Evolutionary conservation across 1,284 basidiomycete genomes (phyloP).

Genomic region (Moesziomyces antarcticus): DNA sequence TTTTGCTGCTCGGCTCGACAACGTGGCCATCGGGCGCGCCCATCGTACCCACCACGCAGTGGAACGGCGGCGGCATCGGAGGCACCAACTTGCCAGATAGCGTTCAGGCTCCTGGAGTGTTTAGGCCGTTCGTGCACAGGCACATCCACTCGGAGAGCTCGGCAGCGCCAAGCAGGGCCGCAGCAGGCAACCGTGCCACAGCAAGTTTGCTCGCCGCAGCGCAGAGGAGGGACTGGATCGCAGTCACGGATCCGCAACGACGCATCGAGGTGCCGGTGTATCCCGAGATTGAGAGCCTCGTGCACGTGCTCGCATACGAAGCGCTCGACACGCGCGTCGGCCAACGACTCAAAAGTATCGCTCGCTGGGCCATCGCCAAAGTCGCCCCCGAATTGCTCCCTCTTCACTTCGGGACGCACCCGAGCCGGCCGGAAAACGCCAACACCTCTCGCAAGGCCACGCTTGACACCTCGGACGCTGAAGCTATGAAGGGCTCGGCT

Average conservation of each 20-base stretch:
- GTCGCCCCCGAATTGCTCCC: neutral
- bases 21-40: conserved; percentile 29
- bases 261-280: conserved; percentile 37
- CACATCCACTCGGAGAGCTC: conserved; percentile 1
- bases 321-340: conserved; percentile 23
- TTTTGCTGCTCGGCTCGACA: conserved; percentile 21
- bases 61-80: conserved; percentile 43
- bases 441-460: neutral
- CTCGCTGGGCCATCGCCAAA: conserved; percentile 10
- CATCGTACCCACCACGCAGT: conserved; percentile 30
- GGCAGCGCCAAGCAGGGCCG: neutral
- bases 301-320: conserved; percentile 28
- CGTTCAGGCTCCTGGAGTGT: conserved; percentile 1
- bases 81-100: conserved; percentile 27
- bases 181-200: neutral
- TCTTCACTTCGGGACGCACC: no score
- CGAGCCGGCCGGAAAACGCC: neutral
- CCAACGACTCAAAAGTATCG: conserved; percentile 2
- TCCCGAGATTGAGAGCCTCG: conserved; percentile 31
- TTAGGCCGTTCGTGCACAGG: conserved; percentile 13
- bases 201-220: conserved; percentile 4
- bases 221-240: conserved; percentile 48
- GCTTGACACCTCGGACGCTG: neutral
- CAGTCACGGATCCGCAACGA: conserved; percentile 35
- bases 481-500: conserved; percentile 1